These are phyloP conservation scores for Mortierella sp. DNA, from an alignment of 371 early-diverging fungal species.

Conservation along the genomic window DNA sequence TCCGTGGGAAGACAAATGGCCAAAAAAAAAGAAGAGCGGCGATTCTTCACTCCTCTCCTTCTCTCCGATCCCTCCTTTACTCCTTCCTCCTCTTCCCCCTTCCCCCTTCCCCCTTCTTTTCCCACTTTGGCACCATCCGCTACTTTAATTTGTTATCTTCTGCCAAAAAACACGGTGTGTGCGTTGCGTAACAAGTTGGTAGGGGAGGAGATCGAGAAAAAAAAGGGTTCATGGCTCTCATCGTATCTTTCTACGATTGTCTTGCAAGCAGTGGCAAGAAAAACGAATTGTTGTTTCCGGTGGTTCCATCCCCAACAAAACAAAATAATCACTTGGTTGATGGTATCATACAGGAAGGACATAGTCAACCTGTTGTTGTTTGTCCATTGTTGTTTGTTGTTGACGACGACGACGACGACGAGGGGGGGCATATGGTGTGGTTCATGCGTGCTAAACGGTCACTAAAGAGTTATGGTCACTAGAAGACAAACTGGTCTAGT, in stretches of 20 bases:
- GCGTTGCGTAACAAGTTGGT: not conserved
- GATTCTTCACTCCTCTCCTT: not conserved
- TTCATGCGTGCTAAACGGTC: slow-evolving; percentile 9
- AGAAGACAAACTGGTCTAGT: not conserved
- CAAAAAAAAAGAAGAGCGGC: not conserved
- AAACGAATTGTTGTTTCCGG: not conserved
- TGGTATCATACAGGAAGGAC: no score
- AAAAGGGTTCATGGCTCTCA: slow-evolving; percentile 10
- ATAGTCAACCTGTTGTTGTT: not conserved
- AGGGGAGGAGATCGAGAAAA: not conserved
- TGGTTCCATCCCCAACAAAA: slow-evolving; percentile 3
- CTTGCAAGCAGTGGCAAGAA: not conserved
- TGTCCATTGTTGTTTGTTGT: no score
- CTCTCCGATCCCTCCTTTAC: not conserved
- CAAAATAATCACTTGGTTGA: not conserved
- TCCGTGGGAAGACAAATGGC: not conserved
- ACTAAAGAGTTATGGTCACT: not conserved
- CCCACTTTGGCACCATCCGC: not conserved
- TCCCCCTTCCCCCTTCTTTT: not conserved
- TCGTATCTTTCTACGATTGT: not conserved
- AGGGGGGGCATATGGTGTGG: not conserved
- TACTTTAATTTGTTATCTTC: slow-evolving; percentile 10
- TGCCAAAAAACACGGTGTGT: not conserved
- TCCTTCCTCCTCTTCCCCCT: not conserved
- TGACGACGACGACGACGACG: not conserved